Evolutionary conservation across 768 basidiomycete species (phyloP).

Genomic region (Naganishia randhawae): DNA sequence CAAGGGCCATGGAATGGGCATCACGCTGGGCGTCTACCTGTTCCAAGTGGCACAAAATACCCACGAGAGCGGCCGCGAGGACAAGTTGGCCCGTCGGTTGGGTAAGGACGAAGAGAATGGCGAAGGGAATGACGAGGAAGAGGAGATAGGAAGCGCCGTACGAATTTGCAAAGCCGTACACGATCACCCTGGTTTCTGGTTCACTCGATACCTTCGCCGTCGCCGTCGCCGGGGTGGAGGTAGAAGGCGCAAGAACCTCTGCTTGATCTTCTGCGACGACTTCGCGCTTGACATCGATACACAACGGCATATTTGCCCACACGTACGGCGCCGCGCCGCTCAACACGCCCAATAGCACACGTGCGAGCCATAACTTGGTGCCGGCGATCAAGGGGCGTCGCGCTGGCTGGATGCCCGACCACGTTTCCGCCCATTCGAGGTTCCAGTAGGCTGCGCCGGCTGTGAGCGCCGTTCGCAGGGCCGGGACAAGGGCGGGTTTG

Average conservation of each 20-base stretch:
- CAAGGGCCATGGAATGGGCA: constrained; percentile 50
- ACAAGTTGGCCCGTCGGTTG: constrained; percentile 81
- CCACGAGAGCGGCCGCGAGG: constrained; percentile 62
- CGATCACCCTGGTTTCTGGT: constrained; percentile 47
- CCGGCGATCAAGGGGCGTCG: constrained; percentile 55
- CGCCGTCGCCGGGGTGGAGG: background rate
- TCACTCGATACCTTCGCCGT: constrained; percentile 44
- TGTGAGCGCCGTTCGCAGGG: constrained; percentile 61
- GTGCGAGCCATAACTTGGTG: constrained; percentile 62
- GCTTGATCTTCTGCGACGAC: constrained; percentile 28
- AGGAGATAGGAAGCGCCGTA: constrained; percentile 83
- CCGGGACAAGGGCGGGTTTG: constrained; percentile 58
- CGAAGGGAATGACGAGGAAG: constrained; percentile 68
- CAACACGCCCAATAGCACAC: constrained; percentile 54
- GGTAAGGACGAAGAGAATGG: constrained; percentile 60
- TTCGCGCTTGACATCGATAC: constrained; percentile 61
- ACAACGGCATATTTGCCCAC: constrained; percentile 73
- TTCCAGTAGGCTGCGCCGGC: constrained; percentile 69
- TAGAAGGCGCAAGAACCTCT: background rate
- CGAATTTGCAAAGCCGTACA: constrained; percentile 83
- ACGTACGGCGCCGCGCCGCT: constrained; percentile 58
- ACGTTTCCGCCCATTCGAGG: constrained; percentile 71
- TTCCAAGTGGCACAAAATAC: constrained; percentile 73
- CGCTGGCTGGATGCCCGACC: constrained; percentile 39
- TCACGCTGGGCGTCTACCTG: constrained; percentile 77